Evolutionary conservation across 192 early-diverging fungal species (phyloP).

Genomic region (Linnemannia hyalina): DNA sequence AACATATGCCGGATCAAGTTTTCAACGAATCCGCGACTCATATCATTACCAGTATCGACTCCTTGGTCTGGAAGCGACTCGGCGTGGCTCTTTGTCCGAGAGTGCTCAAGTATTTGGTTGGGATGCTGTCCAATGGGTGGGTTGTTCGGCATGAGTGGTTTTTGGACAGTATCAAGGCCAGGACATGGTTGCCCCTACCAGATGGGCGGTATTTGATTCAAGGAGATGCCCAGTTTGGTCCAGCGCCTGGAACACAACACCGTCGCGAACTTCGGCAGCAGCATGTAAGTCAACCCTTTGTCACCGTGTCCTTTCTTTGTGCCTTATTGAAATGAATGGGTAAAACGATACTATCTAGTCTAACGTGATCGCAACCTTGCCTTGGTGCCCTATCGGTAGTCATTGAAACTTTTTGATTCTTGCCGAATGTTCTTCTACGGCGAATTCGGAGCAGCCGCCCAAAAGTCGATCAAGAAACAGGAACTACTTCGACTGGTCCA

Average conservation of each 20-base stretch:
- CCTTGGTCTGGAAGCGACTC: background rate
- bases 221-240: constrained; percentile 33
- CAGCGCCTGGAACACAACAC: constrained; percentile 16
- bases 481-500: constrained; percentile 26
- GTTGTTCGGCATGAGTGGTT: constrained; percentile 32
- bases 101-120: constrained; percentile 28
- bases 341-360: background rate
- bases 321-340: background rate
- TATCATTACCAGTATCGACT: constrained; percentile 24
- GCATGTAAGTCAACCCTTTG: background rate
- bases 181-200: constrained; percentile 14
- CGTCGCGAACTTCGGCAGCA: constrained; percentile 12
- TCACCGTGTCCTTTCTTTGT: background rate
- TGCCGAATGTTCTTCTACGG: constrained; percentile 48
- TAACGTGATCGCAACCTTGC: background rate
- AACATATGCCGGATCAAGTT: constrained; percentile 24
- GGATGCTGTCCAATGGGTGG: constrained; percentile 19
- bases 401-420: constrained; percentile 21
- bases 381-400: background rate
- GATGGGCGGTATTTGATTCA: constrained; percentile 18
- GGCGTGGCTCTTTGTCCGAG: constrained; percentile 16
- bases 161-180: constrained; percentile 14
- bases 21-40: constrained; percentile 27
- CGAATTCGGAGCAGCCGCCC: constrained; percentile 1
- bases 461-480: constrained; percentile 24